Evolutionary conservation across 495 filamentous ascomycete genomes (phyloP).

Genomic region (Acidomyces sp.): DNA sequence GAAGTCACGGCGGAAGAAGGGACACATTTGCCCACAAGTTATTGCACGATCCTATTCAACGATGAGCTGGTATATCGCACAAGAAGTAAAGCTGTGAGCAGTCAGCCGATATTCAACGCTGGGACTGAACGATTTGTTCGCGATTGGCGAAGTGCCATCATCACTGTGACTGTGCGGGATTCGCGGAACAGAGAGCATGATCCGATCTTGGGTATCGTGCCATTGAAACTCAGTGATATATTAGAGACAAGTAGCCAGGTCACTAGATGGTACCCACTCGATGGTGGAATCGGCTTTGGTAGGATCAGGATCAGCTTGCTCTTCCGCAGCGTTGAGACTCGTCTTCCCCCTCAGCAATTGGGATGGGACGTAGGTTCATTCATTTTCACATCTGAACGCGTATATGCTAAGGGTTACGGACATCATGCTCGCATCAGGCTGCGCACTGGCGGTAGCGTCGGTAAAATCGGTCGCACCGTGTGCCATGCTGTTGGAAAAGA

Average conservation of each 20-base stretch:
- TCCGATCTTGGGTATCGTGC: slow-evolving; percentile 82
- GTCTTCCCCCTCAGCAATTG: slow-evolving; percentile 64
- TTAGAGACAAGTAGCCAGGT: slow-evolving; percentile 76
- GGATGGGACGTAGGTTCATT: slow-evolving; percentile 93
- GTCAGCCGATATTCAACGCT: slow-evolving; percentile 91
- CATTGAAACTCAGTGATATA: slow-evolving; percentile 73
- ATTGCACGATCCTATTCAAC: slow-evolving; percentile 82
- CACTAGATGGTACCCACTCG: slow-evolving; percentile 53
- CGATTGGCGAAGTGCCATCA: slow-evolving; percentile 77
- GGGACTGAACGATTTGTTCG: slow-evolving; percentile 90
- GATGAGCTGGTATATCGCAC: slow-evolving; percentile 89
- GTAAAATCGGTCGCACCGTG: slow-evolving; percentile 47
- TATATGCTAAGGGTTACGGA: slow-evolving; percentile 47
- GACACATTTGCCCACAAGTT: slow-evolving; percentile 66
- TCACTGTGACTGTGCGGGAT: slow-evolving; percentile 80
- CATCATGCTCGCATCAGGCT: slow-evolving; percentile 54
- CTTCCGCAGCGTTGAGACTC: slow-evolving; percentile 73
- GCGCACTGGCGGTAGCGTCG: slow-evolving; percentile 72
- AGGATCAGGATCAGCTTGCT: slow-evolving; percentile 80
- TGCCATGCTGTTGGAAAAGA: slow-evolving; percentile 45
- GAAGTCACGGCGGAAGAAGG: slow-evolving; percentile 71
- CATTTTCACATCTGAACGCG: slow-evolving; percentile 58
- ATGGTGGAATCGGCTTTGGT: slow-evolving; percentile 67
- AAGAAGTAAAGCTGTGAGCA: slow-evolving; percentile 77
- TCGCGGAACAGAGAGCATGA: slow-evolving; percentile 82